Percentiles rank a stretch among this genome's conserved stretches.
Conservation (phyloP, 108 stramenopile genomes). For the Nitzschia palea region DNA sequence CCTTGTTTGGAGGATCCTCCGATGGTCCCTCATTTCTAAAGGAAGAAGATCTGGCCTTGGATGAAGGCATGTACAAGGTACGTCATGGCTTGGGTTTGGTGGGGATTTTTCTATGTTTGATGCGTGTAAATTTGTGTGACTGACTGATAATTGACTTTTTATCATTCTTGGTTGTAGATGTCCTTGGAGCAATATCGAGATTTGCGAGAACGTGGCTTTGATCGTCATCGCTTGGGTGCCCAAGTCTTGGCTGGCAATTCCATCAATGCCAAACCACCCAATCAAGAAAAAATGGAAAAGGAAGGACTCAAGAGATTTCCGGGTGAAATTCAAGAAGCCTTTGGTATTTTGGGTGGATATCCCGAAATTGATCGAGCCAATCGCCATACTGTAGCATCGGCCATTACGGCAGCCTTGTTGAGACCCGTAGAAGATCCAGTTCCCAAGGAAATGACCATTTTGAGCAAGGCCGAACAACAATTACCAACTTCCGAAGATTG, state of each 20-base stretch:
- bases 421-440: neutral
- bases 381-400: conserved; percentile 36
- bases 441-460: conserved; percentile 34
- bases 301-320: conserved; percentile 16
- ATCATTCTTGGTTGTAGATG: conserved; percentile 11
- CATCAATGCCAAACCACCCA: conserved; percentile 30
- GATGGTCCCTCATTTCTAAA: conserved; percentile 26
- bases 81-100: no score
- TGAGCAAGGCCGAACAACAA: conserved; percentile 26
- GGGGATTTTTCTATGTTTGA: no score
- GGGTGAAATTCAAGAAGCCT: conserved; percentile 35
- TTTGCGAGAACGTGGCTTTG: conserved; percentile 44
- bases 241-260: conserved; percentile 32
- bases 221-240: conserved; percentile 35
- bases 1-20: conserved; percentile 35
- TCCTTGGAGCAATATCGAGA: conserved; percentile 46
- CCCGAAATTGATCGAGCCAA: conserved; percentile 43
- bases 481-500: conserved; percentile 39
- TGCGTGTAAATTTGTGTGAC: no score
- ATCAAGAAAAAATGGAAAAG: conserved; percentile 39
- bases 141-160: neutral
- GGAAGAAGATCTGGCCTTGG: conserved; percentile 23
- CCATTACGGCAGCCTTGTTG: conserved; percentile 19
- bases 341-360: conserved; percentile 35
- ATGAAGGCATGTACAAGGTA: conserved; percentile 45